Conservation (phyloP, 129 eudicot genomes). For the Chrysanthemum seticuspe region DNA sequence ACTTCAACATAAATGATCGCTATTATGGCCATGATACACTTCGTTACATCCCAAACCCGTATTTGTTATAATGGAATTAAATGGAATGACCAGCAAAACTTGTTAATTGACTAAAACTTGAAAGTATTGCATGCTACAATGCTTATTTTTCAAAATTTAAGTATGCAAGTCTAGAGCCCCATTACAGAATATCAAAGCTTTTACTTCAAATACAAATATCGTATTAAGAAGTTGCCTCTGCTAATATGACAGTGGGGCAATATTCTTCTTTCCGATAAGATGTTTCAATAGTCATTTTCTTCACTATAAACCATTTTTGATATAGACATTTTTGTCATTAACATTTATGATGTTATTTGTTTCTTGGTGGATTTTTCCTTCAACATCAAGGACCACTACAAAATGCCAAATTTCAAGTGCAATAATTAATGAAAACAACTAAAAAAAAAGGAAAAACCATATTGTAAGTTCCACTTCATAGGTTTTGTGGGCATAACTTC, state of each 20-base stretch:
- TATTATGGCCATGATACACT: no score
- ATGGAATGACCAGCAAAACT: no score
- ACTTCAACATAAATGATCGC: no score
- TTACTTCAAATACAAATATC: neutral
- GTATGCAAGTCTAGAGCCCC: neutral
- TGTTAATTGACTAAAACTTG: no score
- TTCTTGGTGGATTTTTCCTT: neutral
- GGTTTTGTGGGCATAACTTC: neutral
- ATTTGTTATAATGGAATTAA: no score
- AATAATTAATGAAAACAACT: neutral
- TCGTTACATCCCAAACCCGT: no score
- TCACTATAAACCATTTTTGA: constrained; percentile 6
- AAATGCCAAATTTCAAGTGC: constrained; percentile 6
- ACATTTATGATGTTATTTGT: neutral
- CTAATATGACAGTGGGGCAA: neutral
- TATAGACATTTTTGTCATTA: neutral
- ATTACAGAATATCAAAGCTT: neutral
- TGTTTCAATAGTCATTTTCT: neutral
- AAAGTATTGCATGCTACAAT: no score
- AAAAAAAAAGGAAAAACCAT: neutral
- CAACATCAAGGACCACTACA: constrained; percentile 11
- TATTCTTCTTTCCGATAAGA: neutral
- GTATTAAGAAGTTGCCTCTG: no score
- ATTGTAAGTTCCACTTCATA: neutral
- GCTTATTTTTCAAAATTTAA: no score